Percentiles rank a stretch among this genome's conserved stretches.
phyloP scores from a whole-genome alignment of 768 basidiomycete genomes.

The Polyporus arcularius region DNA sequence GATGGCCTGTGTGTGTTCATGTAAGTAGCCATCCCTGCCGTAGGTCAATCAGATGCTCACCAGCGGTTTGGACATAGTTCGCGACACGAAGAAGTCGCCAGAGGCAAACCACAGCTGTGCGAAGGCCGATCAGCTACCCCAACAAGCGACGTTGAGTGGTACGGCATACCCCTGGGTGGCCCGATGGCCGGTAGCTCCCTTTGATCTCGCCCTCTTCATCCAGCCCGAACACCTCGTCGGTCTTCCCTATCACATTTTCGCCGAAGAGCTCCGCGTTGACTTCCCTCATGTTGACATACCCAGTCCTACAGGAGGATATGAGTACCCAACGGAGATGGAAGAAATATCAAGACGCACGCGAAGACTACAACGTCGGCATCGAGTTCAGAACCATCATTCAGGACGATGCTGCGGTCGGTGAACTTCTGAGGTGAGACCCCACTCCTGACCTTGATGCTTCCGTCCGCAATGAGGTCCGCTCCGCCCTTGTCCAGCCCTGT shows the following conservation, averaged over 20 bases:
- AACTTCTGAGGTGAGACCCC: slow-evolving; percentile 33
- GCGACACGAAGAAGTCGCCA: slow-evolving; percentile 37
- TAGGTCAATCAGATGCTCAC: slow-evolving; percentile 23
- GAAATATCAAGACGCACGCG: slow-evolving; percentile 23
- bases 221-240: slow-evolving; percentile 38
- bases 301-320: slow-evolving; percentile 26
- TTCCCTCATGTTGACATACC: slow-evolving; percentile 36
- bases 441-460: slow-evolving; percentile 52
- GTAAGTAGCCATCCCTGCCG: no score
- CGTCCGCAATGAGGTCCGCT: slow-evolving; percentile 46
- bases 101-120: slow-evolving; percentile 43
- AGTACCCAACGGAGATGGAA: background rate
- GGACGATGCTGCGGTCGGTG: slow-evolving; percentile 24
- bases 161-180: slow-evolving; percentile 40
- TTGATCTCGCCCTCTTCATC: slow-evolving; percentile 44
- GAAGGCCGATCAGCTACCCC: background rate
- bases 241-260: slow-evolving; percentile 34
- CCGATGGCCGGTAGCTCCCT: slow-evolving; percentile 41
- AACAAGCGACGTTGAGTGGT: background rate
- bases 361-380: slow-evolving; percentile 30
- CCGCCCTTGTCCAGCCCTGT: slow-evolving; percentile 36
- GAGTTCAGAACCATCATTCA: slow-evolving; percentile 26
- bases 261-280: slow-evolving; percentile 37
- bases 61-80: slow-evolving; percentile 40
- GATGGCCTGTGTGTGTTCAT: background rate